Evolutionary conservation across 2,329 filamentous ascomycete genomes (phyloP), one percentile per base, ranked within the genome.

Genomic region (Sphaerulina vaccinii): DNA sequence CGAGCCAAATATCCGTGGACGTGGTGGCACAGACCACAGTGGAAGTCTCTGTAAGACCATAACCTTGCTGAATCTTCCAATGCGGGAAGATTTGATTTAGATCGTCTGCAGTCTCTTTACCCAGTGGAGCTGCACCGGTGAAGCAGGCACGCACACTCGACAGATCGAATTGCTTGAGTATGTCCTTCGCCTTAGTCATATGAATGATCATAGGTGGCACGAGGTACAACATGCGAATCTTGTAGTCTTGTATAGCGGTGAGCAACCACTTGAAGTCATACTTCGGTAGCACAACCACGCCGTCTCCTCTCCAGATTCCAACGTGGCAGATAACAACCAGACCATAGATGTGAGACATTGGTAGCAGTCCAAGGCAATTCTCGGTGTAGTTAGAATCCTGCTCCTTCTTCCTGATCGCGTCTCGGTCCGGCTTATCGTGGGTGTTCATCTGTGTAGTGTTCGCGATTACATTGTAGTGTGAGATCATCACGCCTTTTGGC

Each of bases 191-290:
- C 56, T 87, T 87, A 19, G 86, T 75, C 75, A 95, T 80, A 54
- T 82, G 77, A 54, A 95, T 87, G 52, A 95, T 83, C 62, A 95
- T 91, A 0, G 90, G 89, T 5, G 90, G 90, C 0, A 91, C 88
- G 60, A 93, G 68, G 59, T 79, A 85, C 11, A 93, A 73, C 36
- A 78, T 75, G 45, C 77, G 75, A 62, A 93, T 87, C 68, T 84
- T 86, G 74, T 82, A 86, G 23, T 73, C 78, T 62, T 89, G 80
- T 15, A 92, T 84, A 0, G 83, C 75, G 23, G 75, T 68, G 11
- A 92, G 73, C 52, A 83, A 85, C 1, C 74, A 71, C n/a, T 77
- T 74, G 40, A 92, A 77, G 43, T 92, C 87, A 63, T 92, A 95
- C 61, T 86, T 88, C 37, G 80, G 84, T 32, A 93, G 76, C 4